Evolutionary conservation across 257 asterid species (phyloP).

Genomic region (Ligustrum vulgare): DNA sequence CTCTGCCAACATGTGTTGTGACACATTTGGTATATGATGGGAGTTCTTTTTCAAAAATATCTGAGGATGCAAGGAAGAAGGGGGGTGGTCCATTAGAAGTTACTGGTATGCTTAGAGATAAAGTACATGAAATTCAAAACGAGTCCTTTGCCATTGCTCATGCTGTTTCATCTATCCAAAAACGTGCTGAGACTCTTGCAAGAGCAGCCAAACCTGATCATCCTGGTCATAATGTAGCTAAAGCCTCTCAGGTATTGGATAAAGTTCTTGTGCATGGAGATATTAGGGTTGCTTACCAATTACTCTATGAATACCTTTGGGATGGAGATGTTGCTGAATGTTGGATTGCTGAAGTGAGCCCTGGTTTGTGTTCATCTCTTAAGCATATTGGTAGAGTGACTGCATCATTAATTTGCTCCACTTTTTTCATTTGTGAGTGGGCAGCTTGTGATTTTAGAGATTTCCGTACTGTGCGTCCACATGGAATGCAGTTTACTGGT

Average conservation of each 20-base stretch:
- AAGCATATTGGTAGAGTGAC: slow-evolving; percentile 63
- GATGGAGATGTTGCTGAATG: slow-evolving; percentile 70
- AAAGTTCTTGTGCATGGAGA: slow-evolving; percentile 80
- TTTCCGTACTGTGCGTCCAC: slow-evolving; percentile 67
- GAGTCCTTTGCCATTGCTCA: slow-evolving; percentile 59
- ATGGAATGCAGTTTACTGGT: slow-evolving; percentile 79
- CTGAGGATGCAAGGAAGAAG: slow-evolving; percentile 58
- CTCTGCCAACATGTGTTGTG: slow-evolving; percentile 65
- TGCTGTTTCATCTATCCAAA: slow-evolving; percentile 75
- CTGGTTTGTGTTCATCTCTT: slow-evolving; percentile 71
- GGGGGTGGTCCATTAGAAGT: slow-evolving; percentile 52
- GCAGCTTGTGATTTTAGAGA: slow-evolving; percentile 93
- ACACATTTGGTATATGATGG: slow-evolving; percentile 67
- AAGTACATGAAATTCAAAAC: slow-evolving; percentile 49
- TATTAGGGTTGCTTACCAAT: slow-evolving; percentile 52
- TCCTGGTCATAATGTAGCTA: slow-evolving; percentile 70
- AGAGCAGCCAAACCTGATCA: slow-evolving; percentile 68
- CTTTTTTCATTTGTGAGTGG: slow-evolving; percentile 95
- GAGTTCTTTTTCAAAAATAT: slow-evolving; percentile 59
- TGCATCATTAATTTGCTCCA: slow-evolving; percentile 64
- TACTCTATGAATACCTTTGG: slow-evolving; percentile 69
- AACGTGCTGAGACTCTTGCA: slow-evolving; percentile 71
- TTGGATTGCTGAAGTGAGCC: slow-evolving; percentile 84
- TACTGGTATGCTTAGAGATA: slow-evolving; percentile 47
- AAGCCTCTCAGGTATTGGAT: slow-evolving; percentile 74